phyloP scores from a whole-genome alignment of 2,329 filamentous ascomycete genomes.

The Lasiodiplodia hormozganensis region DNA sequence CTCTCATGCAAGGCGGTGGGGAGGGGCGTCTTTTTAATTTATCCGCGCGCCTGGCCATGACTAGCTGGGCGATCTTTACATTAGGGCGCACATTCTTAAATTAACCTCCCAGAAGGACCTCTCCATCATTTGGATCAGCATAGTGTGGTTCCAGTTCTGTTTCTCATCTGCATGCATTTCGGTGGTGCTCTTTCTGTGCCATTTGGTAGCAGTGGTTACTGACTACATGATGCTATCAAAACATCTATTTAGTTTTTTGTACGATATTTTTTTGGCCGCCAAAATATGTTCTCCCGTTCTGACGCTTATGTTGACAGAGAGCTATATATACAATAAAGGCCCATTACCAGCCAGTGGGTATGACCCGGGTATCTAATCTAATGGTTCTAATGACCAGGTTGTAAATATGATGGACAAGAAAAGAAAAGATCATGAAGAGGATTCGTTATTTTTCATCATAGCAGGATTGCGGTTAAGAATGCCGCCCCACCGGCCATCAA shows the following conservation, averaged over 20 bases:
- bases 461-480: not conserved
- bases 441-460: not conserved
- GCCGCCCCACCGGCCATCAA: not conserved
- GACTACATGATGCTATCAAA: not conserved
- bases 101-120: not conserved
- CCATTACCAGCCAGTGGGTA: not conserved
- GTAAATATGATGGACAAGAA: not conserved
- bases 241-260: not conserved
- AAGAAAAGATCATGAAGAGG: not conserved
- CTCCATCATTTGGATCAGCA: not conserved
- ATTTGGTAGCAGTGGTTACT: not conserved
- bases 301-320: not conserved
- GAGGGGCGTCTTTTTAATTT: not conserved
- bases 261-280: not conserved
- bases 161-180: not conserved
- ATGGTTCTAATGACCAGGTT: not conserved
- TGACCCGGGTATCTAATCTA: constrained; percentile 12
- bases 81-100: constrained; percentile 6
- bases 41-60: not conserved
- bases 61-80: constrained; percentile 19
- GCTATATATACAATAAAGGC: not conserved
- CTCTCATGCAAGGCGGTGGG: not conserved
- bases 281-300: not conserved
- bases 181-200: not conserved
- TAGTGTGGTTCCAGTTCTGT: not conserved